Percentiles rank a stretch among this genome's conserved stretches.
phyloP scores from a whole-genome alignment of 805 yeast species.

The Debaryomyces prosopidis region DNA sequence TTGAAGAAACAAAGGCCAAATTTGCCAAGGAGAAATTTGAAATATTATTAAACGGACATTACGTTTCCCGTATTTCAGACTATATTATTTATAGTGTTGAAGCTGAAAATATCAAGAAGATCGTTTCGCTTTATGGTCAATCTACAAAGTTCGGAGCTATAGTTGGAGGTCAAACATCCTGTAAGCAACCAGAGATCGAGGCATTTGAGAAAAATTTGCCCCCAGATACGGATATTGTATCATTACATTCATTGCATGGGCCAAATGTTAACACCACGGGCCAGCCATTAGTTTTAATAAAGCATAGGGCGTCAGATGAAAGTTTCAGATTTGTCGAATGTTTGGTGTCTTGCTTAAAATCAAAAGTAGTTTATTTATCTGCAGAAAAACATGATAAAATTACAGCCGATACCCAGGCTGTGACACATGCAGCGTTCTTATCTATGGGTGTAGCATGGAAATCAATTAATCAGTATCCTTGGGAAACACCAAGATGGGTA shows the following conservation, averaged over 20 bases:
- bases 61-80: constrained; percentile 78
- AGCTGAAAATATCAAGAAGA: constrained; percentile 76
- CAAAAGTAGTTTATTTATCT: constrained; percentile 72
- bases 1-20: constrained; percentile 42
- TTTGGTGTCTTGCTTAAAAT: constrained; percentile 69
- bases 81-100: constrained; percentile 89
- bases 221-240: constrained; percentile 74
- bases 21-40: constrained; percentile 47
- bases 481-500: constrained; percentile 82
- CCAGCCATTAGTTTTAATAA: constrained; percentile 87
- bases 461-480: constrained; percentile 78
- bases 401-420: constrained; percentile 98
- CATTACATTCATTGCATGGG: constrained; percentile 93
- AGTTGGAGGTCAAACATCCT: constrained; percentile 98
- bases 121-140: constrained; percentile 79
- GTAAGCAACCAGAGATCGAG: constrained; percentile 84
- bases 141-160: constrained; percentile 84
- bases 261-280: constrained; percentile 87
- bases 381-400: constrained; percentile 92
- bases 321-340: constrained; percentile 61
- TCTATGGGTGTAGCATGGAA: constrained; percentile 98
- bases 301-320: constrained; percentile 63
- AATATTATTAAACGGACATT: constrained; percentile 76
- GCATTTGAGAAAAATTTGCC: constrained; percentile 84
- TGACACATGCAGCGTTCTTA: constrained; percentile 95